phyloP scores from a whole-genome alignment of 176 grass and related monocot genomes.

The Ampelocalamus luodianensis region DNA sequence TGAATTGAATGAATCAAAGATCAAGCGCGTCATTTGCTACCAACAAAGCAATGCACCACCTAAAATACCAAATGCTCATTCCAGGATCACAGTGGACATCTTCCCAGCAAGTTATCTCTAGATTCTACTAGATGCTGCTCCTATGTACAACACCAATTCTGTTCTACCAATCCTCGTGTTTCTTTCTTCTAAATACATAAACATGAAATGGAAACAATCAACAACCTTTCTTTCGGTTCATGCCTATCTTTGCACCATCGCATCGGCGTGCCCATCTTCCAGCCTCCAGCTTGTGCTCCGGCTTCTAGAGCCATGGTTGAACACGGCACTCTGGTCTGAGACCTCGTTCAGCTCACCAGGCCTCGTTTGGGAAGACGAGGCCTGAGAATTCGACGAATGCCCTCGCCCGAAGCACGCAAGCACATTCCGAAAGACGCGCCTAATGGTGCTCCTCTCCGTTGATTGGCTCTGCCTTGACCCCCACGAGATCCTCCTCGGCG shows the following conservation, averaged over 20 bases:
- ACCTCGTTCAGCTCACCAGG: constrained; percentile 39
- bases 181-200: constrained; percentile 53
- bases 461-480: constrained; percentile 66
- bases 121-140: constrained; percentile 26
- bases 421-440: constrained; percentile 51
- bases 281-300: constrained; percentile 66
- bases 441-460: constrained; percentile 52
- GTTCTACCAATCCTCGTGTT: constrained; percentile 44
- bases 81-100: constrained; percentile 34
- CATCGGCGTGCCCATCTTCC: constrained; percentile 56
- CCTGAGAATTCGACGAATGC: not conserved
- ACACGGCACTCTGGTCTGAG: constrained; percentile 29
- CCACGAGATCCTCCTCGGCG: constrained; percentile 81
- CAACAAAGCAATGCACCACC: constrained; percentile 31
- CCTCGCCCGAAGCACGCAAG: constrained; percentile 65
- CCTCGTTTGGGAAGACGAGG: constrained; percentile 33
- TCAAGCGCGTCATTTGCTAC: constrained; percentile 27
- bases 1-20: constrained; percentile 40
- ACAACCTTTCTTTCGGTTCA: not conserved
- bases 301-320: constrained; percentile 61
- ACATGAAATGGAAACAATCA: constrained; percentile 30
- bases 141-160: constrained; percentile 61
- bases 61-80: constrained; percentile 29
- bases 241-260: constrained; percentile 54
- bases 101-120: constrained; percentile 33